Conservation (phyloP, 1,139 yeast genomes). For the Suhomyces ambrosiae region DNA sequence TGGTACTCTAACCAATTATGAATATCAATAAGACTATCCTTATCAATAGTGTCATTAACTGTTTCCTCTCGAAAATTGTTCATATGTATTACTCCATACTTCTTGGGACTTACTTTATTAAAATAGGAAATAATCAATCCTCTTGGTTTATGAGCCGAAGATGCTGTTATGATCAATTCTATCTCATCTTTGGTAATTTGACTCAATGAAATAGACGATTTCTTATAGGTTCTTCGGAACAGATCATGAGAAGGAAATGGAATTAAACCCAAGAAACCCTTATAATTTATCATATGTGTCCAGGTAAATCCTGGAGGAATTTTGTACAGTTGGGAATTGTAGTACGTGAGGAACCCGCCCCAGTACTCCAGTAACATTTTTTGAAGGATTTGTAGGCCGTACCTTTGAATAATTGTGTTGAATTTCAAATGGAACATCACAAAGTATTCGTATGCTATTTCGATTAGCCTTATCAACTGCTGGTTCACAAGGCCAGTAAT, state of each 20-base stretch:
- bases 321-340: conserved; percentile 28
- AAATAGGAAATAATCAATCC: conserved; percentile 35
- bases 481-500: conserved; percentile 25
- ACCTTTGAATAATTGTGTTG: conserved; percentile 18
- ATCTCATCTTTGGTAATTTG: conserved; percentile 22
- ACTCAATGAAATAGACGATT: conserved; percentile 32
- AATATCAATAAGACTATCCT: conserved; percentile 25
- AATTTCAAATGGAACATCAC: conserved; percentile 32
- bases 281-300: conserved; percentile 40
- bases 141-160: conserved; percentile 16
- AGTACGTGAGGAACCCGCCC: conserved; percentile 31
- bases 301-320: conserved; percentile 33
- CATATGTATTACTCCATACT: conserved; percentile 36
- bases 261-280: conserved; percentile 39
- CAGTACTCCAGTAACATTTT: conserved; percentile 29
- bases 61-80: conserved; percentile 16
- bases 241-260: conserved; percentile 1
- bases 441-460: conserved; percentile 29
- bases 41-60: conserved; percentile 13
- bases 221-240: conserved; percentile 23
- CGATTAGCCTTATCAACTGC: conserved; percentile 31
- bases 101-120: conserved; percentile 29
- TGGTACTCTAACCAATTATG: conserved; percentile 39
- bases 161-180: conserved; percentile 18
- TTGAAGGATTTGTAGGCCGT: conserved; percentile 22